Conservation (phyloP, 2,329 filamentous ascomycete species). For the Cephalotrichum gorgonifer region DNA sequence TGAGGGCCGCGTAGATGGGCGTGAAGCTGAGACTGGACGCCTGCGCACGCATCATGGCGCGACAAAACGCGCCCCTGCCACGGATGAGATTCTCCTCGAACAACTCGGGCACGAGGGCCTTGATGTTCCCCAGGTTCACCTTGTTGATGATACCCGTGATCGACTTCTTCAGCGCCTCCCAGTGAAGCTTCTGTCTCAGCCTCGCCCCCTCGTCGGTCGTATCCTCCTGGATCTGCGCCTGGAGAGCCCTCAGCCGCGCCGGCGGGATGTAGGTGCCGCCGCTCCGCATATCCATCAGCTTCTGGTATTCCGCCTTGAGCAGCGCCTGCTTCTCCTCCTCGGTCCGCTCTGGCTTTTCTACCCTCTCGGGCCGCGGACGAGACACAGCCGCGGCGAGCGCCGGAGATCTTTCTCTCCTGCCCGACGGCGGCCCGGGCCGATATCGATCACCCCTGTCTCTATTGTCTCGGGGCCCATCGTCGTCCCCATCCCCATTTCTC, state of each 20-base stretch:
- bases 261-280: conserved; percentile 96
- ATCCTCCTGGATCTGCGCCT: conserved; percentile 96
- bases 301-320: conserved; percentile 88
- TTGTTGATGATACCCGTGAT: conserved; percentile 99
- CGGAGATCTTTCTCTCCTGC: conserved; percentile 18
- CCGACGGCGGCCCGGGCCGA: conserved; percentile 23
- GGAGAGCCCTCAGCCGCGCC: conserved; percentile 77
- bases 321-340: conserved; percentile 81
- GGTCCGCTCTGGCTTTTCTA: conserved; percentile 32
- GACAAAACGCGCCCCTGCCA: conserved; percentile 84
- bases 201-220: conserved; percentile 94
- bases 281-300: conserved; percentile 82
- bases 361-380: background rate
- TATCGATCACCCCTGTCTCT: conserved; percentile 35
- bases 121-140: conserved; percentile 96
- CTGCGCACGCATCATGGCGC: conserved; percentile 97
- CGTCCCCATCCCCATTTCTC: conserved; percentile 11
- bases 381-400: no score
- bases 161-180: conserved; percentile 97
- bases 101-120: conserved; percentile 89
- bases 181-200: conserved; percentile 56
- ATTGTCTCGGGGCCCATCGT: conserved; percentile 27
- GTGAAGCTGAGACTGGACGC: conserved; percentile 93
- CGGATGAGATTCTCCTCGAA: conserved; percentile 91
- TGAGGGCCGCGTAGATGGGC: conserved; percentile 91